A percentile compares a stretch with the other conserved stretches of the same genome.
phyloP scores from a whole-genome alignment of 73 alveolate species.

The Paramecium sonneborni region DNA sequence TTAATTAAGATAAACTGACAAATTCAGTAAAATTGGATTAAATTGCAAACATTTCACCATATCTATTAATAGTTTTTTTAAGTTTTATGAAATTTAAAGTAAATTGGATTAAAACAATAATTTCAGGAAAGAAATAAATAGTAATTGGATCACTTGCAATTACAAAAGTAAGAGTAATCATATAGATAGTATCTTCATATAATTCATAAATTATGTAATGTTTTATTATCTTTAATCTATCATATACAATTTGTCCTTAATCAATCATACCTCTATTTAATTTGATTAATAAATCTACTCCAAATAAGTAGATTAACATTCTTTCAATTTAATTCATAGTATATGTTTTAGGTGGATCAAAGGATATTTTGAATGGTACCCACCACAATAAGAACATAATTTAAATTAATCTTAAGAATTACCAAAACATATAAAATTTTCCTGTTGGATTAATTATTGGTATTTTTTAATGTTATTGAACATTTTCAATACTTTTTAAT shows the following conservation, averaged over 20 bases:
- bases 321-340: not conserved
- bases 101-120: not conserved
- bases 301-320: not conserved
- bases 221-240: not conserved
- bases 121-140: not conserved
- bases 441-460: constrained; percentile 16
- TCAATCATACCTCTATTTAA: constrained; percentile 12
- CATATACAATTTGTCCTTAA: not conserved
- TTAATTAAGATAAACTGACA: not conserved
- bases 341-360: not conserved
- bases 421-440: not conserved
- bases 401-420: not conserved
- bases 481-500: not conserved
- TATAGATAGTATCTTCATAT: not conserved
- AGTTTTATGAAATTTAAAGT: not conserved
- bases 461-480: not conserved
- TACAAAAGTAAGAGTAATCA: not conserved
- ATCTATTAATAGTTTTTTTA: not conserved
- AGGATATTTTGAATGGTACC: constrained; percentile 28
- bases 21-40: not conserved
- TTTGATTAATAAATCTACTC: not conserved
- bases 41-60: not conserved
- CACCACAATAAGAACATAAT: not conserved
- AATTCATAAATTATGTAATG: not conserved
- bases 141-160: constrained; percentile 17